These are phyloP conservation scores for Vaccinium macrocarpon DNA, from an alignment of 148 eudicot species.

Conservation along the genomic window DNA sequence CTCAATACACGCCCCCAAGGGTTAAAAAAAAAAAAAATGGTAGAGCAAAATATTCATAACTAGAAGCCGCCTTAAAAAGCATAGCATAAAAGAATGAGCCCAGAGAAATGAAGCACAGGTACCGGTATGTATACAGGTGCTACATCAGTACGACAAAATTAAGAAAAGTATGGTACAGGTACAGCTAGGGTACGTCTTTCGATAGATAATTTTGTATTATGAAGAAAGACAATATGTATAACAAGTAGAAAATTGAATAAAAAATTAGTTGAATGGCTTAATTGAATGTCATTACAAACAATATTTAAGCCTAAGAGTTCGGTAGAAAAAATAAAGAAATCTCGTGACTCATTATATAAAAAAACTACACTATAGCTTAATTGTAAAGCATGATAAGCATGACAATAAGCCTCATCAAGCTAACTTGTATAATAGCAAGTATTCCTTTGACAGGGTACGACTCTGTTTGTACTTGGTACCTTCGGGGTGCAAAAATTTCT, in stretches of 20 bases:
- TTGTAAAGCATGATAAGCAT: not conserved
- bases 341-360: not conserved
- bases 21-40: not conserved
- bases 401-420: not conserved
- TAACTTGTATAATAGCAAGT: not conserved
- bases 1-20: not conserved
- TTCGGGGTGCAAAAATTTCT: too few relatives aligned
- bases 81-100: not conserved
- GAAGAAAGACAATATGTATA: not conserved
- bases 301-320: too few relatives aligned
- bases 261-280: not conserved
- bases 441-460: not conserved
- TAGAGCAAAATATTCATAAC: not conserved
- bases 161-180: not conserved
- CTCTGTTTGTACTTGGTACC: too few relatives aligned
- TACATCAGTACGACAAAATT: not conserved
- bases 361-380: not conserved
- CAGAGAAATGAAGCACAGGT: too few relatives aligned
- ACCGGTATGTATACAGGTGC: not conserved
- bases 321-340: not conserved
- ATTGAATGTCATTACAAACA: not conserved
- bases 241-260: not conserved
- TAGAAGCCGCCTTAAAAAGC: not conserved
- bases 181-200: too few relatives aligned
- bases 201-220: too few relatives aligned